phyloP scores from a whole-genome alignment of 176 grass and related monocot genomes.

The Hyparrhenia diplandra region DNA sequence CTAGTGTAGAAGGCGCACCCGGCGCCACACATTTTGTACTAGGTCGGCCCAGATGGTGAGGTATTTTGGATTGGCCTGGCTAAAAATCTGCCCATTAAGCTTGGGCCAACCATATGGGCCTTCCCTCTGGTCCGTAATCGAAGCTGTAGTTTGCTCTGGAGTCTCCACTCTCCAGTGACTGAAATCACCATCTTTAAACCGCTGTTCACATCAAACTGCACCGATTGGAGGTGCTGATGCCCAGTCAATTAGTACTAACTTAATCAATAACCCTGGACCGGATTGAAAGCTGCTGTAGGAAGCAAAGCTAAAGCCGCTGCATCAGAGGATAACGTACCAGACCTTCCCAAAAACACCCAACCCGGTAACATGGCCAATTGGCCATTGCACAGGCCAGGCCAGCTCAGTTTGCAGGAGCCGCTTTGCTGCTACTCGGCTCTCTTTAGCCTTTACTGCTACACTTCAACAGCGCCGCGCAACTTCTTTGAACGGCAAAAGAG shows the following conservation, averaged over 20 bases:
- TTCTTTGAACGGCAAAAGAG: slow-evolving; percentile 29
- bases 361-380: not conserved
- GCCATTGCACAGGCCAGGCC: not conserved
- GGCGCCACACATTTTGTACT: too few species aligned
- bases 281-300: not conserved
- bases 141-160: too few species aligned
- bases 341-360: not conserved
- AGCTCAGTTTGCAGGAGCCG: slow-evolving; percentile 17
- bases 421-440: slow-evolving; percentile 23
- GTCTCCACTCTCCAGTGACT: too few species aligned
- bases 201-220: not conserved
- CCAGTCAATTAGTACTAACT: not conserved
- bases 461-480: not conserved
- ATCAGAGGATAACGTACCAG: not conserved
- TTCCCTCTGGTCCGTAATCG: too few species aligned
- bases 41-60: too few species aligned
- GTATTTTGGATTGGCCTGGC: too few species aligned
- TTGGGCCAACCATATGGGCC: too few species aligned
- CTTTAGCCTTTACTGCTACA: slow-evolving; percentile 7
- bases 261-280: not conserved
- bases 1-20: too few species aligned
- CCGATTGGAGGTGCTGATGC: not conserved
- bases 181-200: too few species aligned
- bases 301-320: slow-evolving; percentile 23
- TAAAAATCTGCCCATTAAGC: too few species aligned